Base-by-base conservation (phyloP, 805 yeast species). In the Lipomyces lipofer region DNA sequence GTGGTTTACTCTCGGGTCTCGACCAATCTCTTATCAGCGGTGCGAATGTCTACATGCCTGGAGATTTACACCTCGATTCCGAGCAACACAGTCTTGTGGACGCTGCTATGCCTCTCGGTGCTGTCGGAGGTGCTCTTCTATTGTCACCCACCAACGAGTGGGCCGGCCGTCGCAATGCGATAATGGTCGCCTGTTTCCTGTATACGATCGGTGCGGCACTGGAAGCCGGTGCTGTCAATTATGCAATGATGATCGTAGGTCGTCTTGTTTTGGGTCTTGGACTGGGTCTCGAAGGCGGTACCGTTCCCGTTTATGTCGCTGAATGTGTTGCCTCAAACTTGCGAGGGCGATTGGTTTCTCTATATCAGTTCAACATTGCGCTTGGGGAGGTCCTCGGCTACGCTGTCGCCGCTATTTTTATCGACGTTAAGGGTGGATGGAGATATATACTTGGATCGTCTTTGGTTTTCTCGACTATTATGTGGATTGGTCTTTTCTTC, bases 11-110 rank as follows among this genome's bases (percentile, higher is more conserved):
- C 49, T 80, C 86, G 12, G 88, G 88, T 60, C 69, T 82, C 44
- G 88, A 83, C 69, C 88, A 83, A 72, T 80, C 85, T 17, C 74
- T 83, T 38, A 83, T 83, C 55, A 76, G 82, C 25, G 88, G 87
- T 65, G 88, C 88, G 2, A 71, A 75, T 29, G 72, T 79, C 51
- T 78, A 79, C 21, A 76, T 82, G 77, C 72, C 70, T 13, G 66
- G 67, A 1, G 74, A 72, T 22, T 71, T 83, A 29, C 39, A 66
- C 29, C 68, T 83, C 43, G 63, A 72, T 17, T 52, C 70, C 4
- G 70, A 73, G 58, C 74, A 83, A 60, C 71, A 70, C 48, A 82
- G 86, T 1, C 72, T 82, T 56, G 78, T 82, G 17, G 75, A 81
- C 35, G 73, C 84, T 27, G 73, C 81, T 50, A 81, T 83, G 84